These are phyloP conservation scores for Malus hybrid DNA, from an alignment of 331 rosid species.

Conservation along the genomic window DNA sequence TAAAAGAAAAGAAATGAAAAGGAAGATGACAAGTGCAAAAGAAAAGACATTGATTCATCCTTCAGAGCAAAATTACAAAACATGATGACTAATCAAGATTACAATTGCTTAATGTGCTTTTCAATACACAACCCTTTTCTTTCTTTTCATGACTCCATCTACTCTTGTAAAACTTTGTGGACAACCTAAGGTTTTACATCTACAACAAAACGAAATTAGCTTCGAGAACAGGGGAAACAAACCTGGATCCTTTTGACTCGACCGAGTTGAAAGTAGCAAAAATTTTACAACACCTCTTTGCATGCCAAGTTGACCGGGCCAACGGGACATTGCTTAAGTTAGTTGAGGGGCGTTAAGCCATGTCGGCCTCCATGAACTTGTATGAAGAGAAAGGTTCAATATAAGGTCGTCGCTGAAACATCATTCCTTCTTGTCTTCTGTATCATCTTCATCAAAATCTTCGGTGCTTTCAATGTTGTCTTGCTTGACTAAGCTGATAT, in stretches of 20 bases:
- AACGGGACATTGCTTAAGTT: background rate
- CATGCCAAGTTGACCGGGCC: background rate
- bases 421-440: constrained; percentile 78
- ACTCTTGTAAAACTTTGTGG: background rate
- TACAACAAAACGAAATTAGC: constrained; percentile 2
- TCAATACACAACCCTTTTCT: background rate
- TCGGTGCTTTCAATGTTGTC: constrained; percentile 30
- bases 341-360: background rate
- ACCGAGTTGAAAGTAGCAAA: constrained; percentile 6
- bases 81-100: background rate
- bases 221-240: background rate
- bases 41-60: background rate
- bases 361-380: background rate
- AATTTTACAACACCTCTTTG: constrained; percentile 8
- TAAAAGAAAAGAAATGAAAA: too few relatives aligned
- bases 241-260: background rate
- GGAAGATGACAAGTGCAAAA: too few relatives aligned
- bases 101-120: background rate
- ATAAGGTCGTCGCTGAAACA: background rate
- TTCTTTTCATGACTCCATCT: background rate
- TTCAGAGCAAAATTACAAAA: background rate
- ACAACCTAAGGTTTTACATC: constrained; percentile 1
- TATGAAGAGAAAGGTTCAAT: background rate
- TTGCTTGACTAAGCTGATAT: constrained; percentile 56
- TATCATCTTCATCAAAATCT: constrained; percentile 37